phyloP scores from a whole-genome alignment of 1,284 basidiomycete species.

The Rhodotorula sp. region DNA sequence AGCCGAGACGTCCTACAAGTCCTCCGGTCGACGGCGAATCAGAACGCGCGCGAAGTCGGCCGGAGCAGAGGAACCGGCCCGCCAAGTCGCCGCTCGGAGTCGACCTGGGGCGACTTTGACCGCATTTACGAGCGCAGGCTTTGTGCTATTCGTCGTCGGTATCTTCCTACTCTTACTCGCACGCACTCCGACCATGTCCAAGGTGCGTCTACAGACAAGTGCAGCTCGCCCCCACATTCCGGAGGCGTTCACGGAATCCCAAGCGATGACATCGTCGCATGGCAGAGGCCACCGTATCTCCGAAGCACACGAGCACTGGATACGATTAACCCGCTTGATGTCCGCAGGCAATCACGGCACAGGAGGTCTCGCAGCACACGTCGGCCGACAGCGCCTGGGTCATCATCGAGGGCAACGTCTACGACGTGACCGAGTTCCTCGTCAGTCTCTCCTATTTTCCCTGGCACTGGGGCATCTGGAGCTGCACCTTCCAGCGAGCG shows the following conservation, averaged over 20 bases:
- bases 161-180: too few species aligned
- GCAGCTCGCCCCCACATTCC: too few species aligned
- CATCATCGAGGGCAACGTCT: slow-evolving; percentile 60
- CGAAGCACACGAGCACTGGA: not conserved
- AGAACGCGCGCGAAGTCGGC: not conserved
- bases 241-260: too few species aligned
- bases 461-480: too few species aligned
- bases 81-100: not conserved
- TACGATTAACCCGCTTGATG: not conserved
- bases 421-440: slow-evolving; percentile 60
- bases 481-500: not conserved
- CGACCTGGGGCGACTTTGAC: too few species aligned
- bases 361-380: slow-evolving; percentile 56
- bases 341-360: slow-evolving; percentile 50
- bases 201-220: too few species aligned
- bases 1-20: too few species aligned
- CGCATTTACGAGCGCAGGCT: too few species aligned
- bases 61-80: not conserved
- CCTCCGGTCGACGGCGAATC: not conserved
- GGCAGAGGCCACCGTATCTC: not conserved
- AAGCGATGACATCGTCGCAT: too few species aligned
- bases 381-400: slow-evolving; percentile 59
- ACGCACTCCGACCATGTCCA: too few species aligned
- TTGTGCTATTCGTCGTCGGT: too few species aligned
- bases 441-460: not conserved